Evolutionary conservation across 2,329 filamentous ascomycete genomes (phyloP).

Genomic region (Alternaria arborescens): DNA sequence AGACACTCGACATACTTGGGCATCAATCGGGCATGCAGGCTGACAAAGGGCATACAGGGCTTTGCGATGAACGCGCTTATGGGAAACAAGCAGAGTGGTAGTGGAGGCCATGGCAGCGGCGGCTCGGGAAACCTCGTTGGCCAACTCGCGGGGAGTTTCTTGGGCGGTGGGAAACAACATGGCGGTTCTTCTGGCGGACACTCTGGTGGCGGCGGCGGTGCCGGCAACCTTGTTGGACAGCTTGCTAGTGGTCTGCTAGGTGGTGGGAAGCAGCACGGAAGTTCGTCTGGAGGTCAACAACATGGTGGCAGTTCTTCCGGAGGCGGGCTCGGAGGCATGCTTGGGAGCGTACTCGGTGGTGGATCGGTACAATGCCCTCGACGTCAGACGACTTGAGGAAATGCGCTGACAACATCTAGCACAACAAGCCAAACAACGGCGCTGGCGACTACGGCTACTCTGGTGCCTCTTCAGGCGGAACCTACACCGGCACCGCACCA

Average conservation of each 20-base stretch:
- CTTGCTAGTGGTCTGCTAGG: constrained; percentile 60
- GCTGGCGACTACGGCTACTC: constrained; percentile 68
- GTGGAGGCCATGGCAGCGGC: constrained; percentile 38
- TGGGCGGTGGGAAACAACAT: constrained; percentile 46
- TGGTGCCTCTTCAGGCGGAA: constrained; percentile 58
- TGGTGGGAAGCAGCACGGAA: constrained; percentile 48
- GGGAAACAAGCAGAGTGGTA: constrained; percentile 47
- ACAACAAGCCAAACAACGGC: constrained; percentile 53
- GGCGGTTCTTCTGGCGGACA: constrained; percentile 30
- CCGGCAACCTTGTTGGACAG: constrained; percentile 60
- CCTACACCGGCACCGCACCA: constrained; percentile 70
- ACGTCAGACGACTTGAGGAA: not conserved
- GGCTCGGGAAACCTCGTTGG: constrained; percentile 55
- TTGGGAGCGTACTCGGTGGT: constrained; percentile 49
- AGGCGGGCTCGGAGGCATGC: constrained; percentile 33
- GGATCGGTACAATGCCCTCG: constrained; percentile 42
- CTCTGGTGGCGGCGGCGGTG: constrained; percentile 45
- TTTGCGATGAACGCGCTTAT: constrained; percentile 68
- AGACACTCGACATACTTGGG: not conserved
- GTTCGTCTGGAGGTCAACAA: constrained; percentile 52
- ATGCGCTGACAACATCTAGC: constrained; percentile 28
- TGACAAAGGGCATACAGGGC: constrained; percentile 55
- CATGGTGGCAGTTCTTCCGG: constrained; percentile 57
- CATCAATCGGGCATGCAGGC: constrained; percentile 21
- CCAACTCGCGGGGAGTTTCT: constrained; percentile 63